A percentile compares a stretch with the other conserved stretches of the same genome.
phyloP scores from a whole-genome alignment of 2,329 filamentous ascomycete species.

The Colletotrichum navitas region DNA sequence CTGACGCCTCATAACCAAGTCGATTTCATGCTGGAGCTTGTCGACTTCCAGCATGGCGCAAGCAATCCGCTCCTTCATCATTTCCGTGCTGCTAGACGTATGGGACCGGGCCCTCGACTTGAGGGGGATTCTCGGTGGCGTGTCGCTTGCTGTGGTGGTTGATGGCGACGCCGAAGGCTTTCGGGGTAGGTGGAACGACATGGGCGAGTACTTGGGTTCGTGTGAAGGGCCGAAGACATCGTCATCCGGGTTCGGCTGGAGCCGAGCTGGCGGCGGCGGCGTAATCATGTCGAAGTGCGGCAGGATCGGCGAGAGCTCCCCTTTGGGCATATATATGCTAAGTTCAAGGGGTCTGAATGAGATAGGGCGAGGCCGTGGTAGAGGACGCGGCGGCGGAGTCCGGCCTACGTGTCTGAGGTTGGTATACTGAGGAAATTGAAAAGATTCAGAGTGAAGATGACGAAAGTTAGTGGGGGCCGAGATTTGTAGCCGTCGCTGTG shows the following conservation, averaged over 20 bases:
- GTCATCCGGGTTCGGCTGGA: conserved; percentile 51
- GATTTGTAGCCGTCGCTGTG: conserved; percentile 66
- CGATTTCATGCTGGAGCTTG: conserved; percentile 68
- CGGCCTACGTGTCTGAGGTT: conserved; percentile 47
- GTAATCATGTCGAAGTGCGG: conserved; percentile 61
- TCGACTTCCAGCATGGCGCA: conserved; percentile 71
- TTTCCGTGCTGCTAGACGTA: conserved; percentile 62
- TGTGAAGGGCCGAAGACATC: conserved; percentile 53
- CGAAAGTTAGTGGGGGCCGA: conserved; percentile 71
- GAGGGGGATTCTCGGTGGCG: conserved; percentile 57
- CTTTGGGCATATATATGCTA: conserved; percentile 62
- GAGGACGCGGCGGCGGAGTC: conserved; percentile 45
- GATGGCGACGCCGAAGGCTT: conserved; percentile 54
- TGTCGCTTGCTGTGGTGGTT: conserved; percentile 47
- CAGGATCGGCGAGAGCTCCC: conserved; percentile 67
- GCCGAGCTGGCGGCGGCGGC: conserved; percentile 43
- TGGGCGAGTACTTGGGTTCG: conserved; percentile 62
- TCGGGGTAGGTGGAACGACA: conserved; percentile 69
- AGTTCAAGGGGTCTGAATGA: conserved; percentile 69
- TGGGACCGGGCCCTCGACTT: conserved; percentile 60
- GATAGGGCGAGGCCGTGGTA: conserved; percentile 46
- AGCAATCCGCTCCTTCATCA: conserved; percentile 67
- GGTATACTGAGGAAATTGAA: conserved; percentile 51
- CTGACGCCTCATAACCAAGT: conserved; percentile 70
- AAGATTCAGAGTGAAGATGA: conserved; percentile 66